A percentile compares a stretch with the other conserved stretches of the same genome.
phyloP scores from a whole-genome alignment of 345 rosid genomes.

The Aethionema arabicum region DNA sequence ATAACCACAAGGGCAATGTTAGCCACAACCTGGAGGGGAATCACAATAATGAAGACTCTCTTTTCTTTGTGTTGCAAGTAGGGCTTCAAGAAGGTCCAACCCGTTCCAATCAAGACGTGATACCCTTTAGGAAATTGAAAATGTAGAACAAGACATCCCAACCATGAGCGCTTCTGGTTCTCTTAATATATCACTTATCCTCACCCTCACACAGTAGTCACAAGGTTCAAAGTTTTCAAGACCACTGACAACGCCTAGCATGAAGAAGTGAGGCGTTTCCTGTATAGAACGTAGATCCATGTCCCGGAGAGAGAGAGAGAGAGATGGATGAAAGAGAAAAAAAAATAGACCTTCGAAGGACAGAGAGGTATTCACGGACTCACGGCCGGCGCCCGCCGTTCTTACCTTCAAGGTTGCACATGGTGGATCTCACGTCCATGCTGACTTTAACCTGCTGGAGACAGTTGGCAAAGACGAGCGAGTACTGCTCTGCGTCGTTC shows the following conservation, averaged over 20 bases:
- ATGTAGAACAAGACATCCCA: slow-evolving; percentile 97
- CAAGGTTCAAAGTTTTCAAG: slow-evolving; percentile 65
- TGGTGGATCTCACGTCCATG: slow-evolving; percentile 77
- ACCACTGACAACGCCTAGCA: slow-evolving; percentile 82
- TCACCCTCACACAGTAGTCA: slow-evolving; percentile 81
- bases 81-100: slow-evolving; percentile 97
- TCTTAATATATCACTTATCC: slow-evolving; percentile 85
- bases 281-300: slow-evolving; percentile 71
- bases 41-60: slow-evolving; percentile 92
- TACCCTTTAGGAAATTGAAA: slow-evolving; percentile 89
- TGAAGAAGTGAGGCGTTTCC: slow-evolving; percentile 83
- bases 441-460: slow-evolving; percentile 58
- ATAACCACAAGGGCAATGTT: slow-evolving; percentile 90
- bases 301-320: slow-evolving; percentile 55
- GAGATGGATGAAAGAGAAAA: slow-evolving; percentile 63
- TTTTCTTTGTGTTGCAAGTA: slow-evolving; percentile 95
- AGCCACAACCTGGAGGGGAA: slow-evolving; percentile 91
- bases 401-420: slow-evolving; percentile 82
- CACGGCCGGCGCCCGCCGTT: no score
- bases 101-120: slow-evolving; percentile 90
- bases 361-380: slow-evolving; percentile 83
- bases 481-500: slow-evolving; percentile 73
- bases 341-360: slow-evolving; percentile 74
- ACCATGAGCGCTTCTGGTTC: slow-evolving; percentile 89
- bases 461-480: slow-evolving; percentile 85